Evolutionary conservation across 176 grass and related monocot genomes (phyloP), one percentile per base, ranked within the genome.

Genomic region (Zoysia pacifica): DNA sequence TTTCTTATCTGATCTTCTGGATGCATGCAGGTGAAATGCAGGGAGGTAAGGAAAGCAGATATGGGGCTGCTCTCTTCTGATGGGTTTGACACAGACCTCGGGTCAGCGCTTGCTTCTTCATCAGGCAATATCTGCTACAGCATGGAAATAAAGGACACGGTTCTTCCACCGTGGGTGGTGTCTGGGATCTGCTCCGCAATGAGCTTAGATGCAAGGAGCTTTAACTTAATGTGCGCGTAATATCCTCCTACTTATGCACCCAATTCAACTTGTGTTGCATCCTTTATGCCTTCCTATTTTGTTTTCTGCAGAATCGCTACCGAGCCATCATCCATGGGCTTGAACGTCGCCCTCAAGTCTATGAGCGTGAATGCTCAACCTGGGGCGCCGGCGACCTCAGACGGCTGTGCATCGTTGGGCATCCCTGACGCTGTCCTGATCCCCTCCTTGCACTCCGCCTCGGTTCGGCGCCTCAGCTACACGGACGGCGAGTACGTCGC

Each of bases 31-130:
- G 90, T 99, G 51, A 88, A 75, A 87, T 99, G 92, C 67, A 91
- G 86, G 84, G 96, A 99, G 86, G 89, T 93, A 79, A 94, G 88
- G 80, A 93, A 85, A 85, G 96, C 90, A 28, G 86, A 91, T 76
- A 82, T 74, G 35, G 75, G 85, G 4, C 15, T 69, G 52, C 81
- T 69, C 50, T 84, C 65, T 59, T 87, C 78, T 6, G 67, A 52
- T 49, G 80, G 1, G 13, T 85, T 78, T 8, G 62, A 80, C 15
- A 64, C 69, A 58, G 88, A 91, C 20, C 9, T 53, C 9, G 83
- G 77, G 73, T 53, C 75, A 14, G 58, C 58, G 2, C 16, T 69
- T 65, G 72, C 77, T 44, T 73, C 80, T 46, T 68, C 75, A 3
- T 36, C 35, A 2, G 86, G 76, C 48, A 86, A 82, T 48, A 73